phyloP scores from a whole-genome alignment of 768 basidiomycete species.

The Trametes cubensis region DNA sequence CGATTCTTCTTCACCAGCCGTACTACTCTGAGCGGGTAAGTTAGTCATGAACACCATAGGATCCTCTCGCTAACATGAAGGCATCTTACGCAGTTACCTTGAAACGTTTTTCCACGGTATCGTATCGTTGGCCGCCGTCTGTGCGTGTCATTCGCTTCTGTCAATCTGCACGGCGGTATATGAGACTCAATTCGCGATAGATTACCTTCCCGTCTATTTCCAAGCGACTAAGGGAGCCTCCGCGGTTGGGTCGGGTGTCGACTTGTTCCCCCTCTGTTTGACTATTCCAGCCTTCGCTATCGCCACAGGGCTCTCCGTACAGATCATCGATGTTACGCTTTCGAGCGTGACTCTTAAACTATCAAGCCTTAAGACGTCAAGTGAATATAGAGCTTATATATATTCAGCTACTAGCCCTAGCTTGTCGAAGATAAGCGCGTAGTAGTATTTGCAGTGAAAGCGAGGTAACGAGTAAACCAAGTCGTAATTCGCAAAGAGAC shows the following conservation, averaged over 20 bases:
- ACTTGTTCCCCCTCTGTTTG: slow-evolving; percentile 38
- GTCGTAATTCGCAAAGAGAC: too few relatives aligned
- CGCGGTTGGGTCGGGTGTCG: slow-evolving; percentile 41
- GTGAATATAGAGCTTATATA: too few relatives aligned
- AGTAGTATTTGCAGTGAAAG: too few relatives aligned
- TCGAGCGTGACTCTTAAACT: too few relatives aligned
- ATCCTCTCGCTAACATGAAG: too few relatives aligned
- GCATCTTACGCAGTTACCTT: slow-evolving; percentile 33
- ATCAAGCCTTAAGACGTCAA: too few relatives aligned
- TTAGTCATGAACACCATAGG: too few relatives aligned
- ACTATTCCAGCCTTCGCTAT: slow-evolving; percentile 42
- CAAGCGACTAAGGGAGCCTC: slow-evolving; percentile 44
- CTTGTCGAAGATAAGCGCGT: too few relatives aligned
- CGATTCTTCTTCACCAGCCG: slow-evolving; percentile 2
- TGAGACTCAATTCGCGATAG: too few relatives aligned
- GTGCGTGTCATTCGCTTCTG: slow-evolving; percentile 5
- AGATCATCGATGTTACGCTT: slow-evolving; percentile 29
- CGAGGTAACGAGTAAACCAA: too few relatives aligned
- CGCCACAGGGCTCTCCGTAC: slow-evolving; percentile 37
- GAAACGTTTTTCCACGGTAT: slow-evolving; percentile 37
- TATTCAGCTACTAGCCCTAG: too few relatives aligned
- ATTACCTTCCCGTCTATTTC: slow-evolving; percentile 49
- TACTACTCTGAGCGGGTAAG: slow-evolving; percentile 5
- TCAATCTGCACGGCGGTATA: too few relatives aligned
- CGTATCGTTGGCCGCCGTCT: slow-evolving; percentile 27